Base-by-base conservation (phyloP, 1,284 basidiomycete species). In the Ustilago bromivora region DNA sequence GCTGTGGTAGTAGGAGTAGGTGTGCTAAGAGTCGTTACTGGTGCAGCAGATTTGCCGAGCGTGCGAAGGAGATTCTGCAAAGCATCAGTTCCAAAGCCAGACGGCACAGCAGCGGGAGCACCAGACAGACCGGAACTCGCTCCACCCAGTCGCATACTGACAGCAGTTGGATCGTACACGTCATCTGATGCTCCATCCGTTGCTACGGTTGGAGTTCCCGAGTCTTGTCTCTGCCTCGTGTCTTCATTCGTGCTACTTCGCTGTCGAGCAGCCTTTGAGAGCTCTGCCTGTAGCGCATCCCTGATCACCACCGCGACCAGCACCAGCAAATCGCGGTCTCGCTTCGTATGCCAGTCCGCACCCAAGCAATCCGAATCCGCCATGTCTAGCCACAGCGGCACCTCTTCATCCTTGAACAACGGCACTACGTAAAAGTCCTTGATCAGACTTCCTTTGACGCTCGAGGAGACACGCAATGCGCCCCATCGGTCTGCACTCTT, bases 381-480 rank as follows among this genome's bases (percentile, higher is more conserved):
- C 57, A 76, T 49, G 8, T 70, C 70, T 41, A 86, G 75, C 84
- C 84, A 86, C 2, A 79, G 66, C 13, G 84, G 84, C 40, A 83
- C 76, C 11, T 75, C 70, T 13, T 71, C 64, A 52, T 83, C 61
- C 35, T 76, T 70, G 35, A 55, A 62, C 28, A 86, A 72, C 12
- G 84, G 78, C 2, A 78, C 82, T 1, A 84, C 46, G 65, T 86
- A 86, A 36, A 86, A 84, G 71, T 86, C 84, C 53, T 86, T 86
- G 57, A 86, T 76, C 55, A 84, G 61, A 4, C 66, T 61, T 23
- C 69, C 62, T 35, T 68, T 74, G 51, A 67, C 71, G n/a, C 71
- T 71, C 13, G 71, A 71, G 12, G 76, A 69, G 40, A 83, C 70
- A 32, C 78, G 75, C 41, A 85, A 47, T 23, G 84, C 84, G 11